These are phyloP conservation scores for Pestalotiopsis sp. DNA, from an alignment of 2,329 filamentous ascomycete genomes.

Conservation along the genomic window DNA sequence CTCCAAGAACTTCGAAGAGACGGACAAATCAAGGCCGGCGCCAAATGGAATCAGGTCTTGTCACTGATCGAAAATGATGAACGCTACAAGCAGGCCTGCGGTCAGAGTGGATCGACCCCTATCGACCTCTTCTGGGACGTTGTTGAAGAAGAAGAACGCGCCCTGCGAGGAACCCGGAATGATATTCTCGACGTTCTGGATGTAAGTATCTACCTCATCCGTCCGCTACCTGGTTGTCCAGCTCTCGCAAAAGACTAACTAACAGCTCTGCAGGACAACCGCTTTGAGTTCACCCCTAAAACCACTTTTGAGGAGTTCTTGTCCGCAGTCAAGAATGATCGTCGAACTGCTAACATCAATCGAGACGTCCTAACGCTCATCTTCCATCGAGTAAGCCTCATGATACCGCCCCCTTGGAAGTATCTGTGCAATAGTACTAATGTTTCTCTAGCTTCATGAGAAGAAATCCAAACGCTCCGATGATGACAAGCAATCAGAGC, in stretches of 20 bases:
- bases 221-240: neutral
- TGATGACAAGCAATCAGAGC: conserved; percentile 83
- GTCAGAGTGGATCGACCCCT: conserved; percentile 81
- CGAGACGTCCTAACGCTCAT: conserved; percentile 77
- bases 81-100: conserved; percentile 81
- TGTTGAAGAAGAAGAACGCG: conserved; percentile 89
- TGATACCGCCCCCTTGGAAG: neutral
- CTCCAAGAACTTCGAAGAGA: conserved; percentile 72
- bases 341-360: conserved; percentile 85
- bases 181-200: conserved; percentile 86
- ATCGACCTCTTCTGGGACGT: conserved; percentile 96
- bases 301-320: conserved; percentile 90
- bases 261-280: conserved; percentile 69
- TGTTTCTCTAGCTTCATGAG: conserved; percentile 66
- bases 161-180: conserved; percentile 78
- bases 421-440: neutral
- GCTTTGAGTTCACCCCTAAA: conserved; percentile 84
- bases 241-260: conserved; percentile 37
- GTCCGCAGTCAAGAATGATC: conserved; percentile 79
- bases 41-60: conserved; percentile 85
- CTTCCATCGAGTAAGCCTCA: conserved; percentile 70
- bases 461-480: conserved; percentile 75
- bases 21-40: conserved; percentile 84
- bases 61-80: conserved; percentile 76
- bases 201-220: conserved; percentile 53